Percentiles rank a stretch among this genome's conserved stretches.
Conservation (phyloP, 2,329 filamentous ascomycete species). For the Triangularia setosa region DNA sequence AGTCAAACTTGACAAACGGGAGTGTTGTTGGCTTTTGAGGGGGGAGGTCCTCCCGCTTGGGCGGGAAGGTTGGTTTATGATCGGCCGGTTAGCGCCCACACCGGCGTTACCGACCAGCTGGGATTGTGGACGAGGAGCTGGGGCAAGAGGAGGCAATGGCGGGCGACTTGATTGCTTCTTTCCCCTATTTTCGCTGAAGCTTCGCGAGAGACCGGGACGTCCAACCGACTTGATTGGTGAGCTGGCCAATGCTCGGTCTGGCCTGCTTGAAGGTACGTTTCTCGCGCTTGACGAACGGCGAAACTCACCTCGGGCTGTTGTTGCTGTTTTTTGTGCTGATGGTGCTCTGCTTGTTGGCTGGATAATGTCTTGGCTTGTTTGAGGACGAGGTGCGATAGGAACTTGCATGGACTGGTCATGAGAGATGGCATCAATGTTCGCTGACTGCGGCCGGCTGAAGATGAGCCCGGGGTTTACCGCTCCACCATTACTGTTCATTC, state of each 20-base stretch:
- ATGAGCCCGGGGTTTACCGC: constrained; percentile 56
- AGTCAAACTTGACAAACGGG: constrained; percentile 48
- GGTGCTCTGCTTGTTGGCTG: constrained; percentile 23
- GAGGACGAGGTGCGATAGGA: constrained; percentile 21
- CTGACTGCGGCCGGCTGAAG: constrained; percentile 50
- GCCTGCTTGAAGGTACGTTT: constrained; percentile 40
- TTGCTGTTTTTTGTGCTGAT: constrained; percentile 27
- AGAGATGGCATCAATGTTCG: constrained; percentile 40
- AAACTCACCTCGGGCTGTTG: constrained; percentile 29
- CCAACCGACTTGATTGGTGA: constrained; percentile 50
- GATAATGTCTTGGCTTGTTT: constrained; percentile 13
- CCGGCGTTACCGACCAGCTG: constrained; percentile 31
- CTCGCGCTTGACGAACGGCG: constrained; percentile 45
- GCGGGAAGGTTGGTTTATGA: constrained; percentile 33
- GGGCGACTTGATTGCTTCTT: constrained; percentile 40
- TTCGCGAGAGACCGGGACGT: constrained; percentile 50
- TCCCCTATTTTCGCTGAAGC: constrained; percentile 51
- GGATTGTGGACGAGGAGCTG: constrained; percentile 34
- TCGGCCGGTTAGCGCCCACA: constrained; percentile 34
- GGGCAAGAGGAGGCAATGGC: constrained; percentile 45
- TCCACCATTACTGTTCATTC: constrained; percentile 41
- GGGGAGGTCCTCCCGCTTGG: constrained; percentile 49
- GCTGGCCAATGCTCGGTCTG: constrained; percentile 40
- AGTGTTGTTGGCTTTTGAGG: constrained; percentile 42
- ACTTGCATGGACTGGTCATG: constrained; percentile 31